Evolutionary conservation across 2,329 filamentous ascomycete genomes (phyloP), one percentile per base, ranked within the genome.

Genomic region (Lasiodiplodia hormozganensis): DNA sequence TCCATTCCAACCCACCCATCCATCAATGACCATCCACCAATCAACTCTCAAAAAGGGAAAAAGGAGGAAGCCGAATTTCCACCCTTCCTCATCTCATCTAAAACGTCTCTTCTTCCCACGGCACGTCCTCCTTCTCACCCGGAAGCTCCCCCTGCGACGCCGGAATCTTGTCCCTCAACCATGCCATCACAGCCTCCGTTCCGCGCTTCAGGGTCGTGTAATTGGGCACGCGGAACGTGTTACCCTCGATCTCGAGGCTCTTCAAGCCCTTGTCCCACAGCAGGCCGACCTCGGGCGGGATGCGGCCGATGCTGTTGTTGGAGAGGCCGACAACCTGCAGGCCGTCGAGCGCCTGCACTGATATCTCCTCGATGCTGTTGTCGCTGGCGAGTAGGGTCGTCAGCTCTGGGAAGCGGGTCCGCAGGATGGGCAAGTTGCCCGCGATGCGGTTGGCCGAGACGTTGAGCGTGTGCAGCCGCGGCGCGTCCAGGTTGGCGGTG

Each of bases 191-290:
- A 2, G 92, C 91, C 73, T 97, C 93, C 0, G 94, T 97, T 0
- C 95, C 95, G 70, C 93, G 92, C 70, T 95, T 92, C 58, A 98
- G 82, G 7, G 97, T 87, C 71, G 91, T 92, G 82, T 91, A 94
- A 68, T 92, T 88, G 0, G 95, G 95, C 38, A 97, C 93, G 38
- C 93, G 86, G 81, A 98, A 98, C 38, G 89, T 86, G 77, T 98
- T 98, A 0, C 94, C 94, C 34, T 87, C 88, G 4, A 97, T 91
- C 58, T 97, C 91, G 11, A 97, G 82, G 66, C 84, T 87, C 79
- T 84, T 91, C 82, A 81, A 88, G 18, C 58, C 66, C 71, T 73
- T 84, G 1, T 89, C 90, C 28, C 90, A 89, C 0, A 97, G 83
- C 14, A 97, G 82, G 0, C 95, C 95, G 12, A 98, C 85, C 8